These are phyloP conservation scores for Pythium pyrilobum DNA, from an alignment of 352 stramenopile genomes.

Conservation along the genomic window DNA sequence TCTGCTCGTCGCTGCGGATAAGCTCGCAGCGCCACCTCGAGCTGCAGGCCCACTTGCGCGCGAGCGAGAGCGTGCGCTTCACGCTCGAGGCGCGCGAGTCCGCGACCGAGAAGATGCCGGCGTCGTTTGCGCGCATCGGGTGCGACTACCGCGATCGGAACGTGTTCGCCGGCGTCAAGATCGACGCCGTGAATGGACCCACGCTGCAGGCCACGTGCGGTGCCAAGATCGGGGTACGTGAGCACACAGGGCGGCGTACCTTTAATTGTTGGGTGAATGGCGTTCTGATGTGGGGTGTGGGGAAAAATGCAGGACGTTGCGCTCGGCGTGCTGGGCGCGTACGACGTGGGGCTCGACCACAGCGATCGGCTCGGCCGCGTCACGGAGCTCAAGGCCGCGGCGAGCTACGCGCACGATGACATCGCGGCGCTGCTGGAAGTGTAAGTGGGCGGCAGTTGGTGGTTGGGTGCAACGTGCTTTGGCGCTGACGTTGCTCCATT, in stretches of 20 bases:
- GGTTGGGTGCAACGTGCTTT: no score
- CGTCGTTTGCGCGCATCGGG: conserved; percentile 67
- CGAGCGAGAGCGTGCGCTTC: conserved; percentile 47
- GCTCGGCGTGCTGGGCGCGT: conserved; percentile 50
- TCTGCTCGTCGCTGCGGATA: conserved; percentile 53
- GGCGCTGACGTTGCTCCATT: not conserved
- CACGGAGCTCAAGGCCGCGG: conserved; percentile 51
- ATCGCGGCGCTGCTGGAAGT: conserved; percentile 64
- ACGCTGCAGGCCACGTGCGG: conserved; percentile 60
- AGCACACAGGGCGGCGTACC: no score
- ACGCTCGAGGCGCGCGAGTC: conserved; percentile 72
- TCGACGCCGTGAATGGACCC: conserved; percentile 75
- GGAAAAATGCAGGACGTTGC: conserved; percentile 22
- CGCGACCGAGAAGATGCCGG: conserved; percentile 55
- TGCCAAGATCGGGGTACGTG: conserved; percentile 34
- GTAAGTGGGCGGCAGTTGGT: conserved; percentile 39
- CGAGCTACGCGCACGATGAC: conserved; percentile 62
- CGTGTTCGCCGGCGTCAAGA: conserved; percentile 57
- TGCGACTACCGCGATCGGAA: conserved; percentile 46
- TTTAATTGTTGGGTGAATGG: no score
- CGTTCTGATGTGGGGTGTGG: not conserved
- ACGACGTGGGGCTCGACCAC: conserved; percentile 76
- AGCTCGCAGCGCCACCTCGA: conserved; percentile 66
- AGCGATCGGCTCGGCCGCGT: conserved; percentile 63
- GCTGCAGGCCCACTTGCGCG: conserved; percentile 60